Conservation (phyloP, 345 rosid species). For the Aquilaria sinensis region DNA sequence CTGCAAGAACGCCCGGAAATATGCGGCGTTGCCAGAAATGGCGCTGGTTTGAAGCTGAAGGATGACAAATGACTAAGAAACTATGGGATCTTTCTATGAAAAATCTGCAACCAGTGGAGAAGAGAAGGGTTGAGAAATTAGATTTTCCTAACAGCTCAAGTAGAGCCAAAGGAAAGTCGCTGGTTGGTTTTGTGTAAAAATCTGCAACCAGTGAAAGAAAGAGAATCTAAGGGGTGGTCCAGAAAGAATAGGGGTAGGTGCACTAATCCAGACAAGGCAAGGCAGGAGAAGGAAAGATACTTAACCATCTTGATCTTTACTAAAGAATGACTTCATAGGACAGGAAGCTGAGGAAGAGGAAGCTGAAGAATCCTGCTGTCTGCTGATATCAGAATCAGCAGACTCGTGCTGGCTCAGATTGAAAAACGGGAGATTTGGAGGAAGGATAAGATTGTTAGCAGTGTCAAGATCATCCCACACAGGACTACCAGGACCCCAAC, state of each 20-base stretch:
- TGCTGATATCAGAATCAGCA: slow-evolving; percentile 23
- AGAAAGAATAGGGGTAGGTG: slow-evolving; percentile 3
- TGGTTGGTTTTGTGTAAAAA: slow-evolving; percentile 20
- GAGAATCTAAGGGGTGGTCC: slow-evolving; percentile 12
- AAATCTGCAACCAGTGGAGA: slow-evolving; percentile 33
- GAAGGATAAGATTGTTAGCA: slow-evolving; percentile 34
- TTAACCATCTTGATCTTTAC: slow-evolving; percentile 44
- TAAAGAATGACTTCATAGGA: slow-evolving; percentile 61
- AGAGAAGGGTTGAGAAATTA: slow-evolving; percentile 1
- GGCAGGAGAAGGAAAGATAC: not conserved
- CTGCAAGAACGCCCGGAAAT: slow-evolving; percentile 34
- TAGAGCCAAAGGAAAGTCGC: slow-evolving; percentile 7
- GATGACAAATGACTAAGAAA: slow-evolving; percentile 1
- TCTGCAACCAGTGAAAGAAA: slow-evolving; percentile 22
- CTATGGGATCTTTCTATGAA: slow-evolving; percentile 32
- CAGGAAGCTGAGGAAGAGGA: slow-evolving; percentile 42
- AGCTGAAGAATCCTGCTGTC: slow-evolving; percentile 25
- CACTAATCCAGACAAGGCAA: not conserved
- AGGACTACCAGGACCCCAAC: slow-evolving; percentile 90
- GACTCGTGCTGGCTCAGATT: slow-evolving; percentile 31
- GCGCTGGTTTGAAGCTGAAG: slow-evolving; percentile 7
- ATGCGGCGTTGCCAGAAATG: slow-evolving; percentile 30
- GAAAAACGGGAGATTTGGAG: slow-evolving; percentile 41
- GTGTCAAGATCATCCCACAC: slow-evolving; percentile 90
- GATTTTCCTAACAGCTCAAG: slow-evolving; percentile 1